A percentile compares a stretch with the other conserved stretches of the same genome.
These are phyloP conservation scores for Penicillium angulare DNA, from an alignment of 495 filamentous ascomycete genomes.

Conservation along the genomic window DNA sequence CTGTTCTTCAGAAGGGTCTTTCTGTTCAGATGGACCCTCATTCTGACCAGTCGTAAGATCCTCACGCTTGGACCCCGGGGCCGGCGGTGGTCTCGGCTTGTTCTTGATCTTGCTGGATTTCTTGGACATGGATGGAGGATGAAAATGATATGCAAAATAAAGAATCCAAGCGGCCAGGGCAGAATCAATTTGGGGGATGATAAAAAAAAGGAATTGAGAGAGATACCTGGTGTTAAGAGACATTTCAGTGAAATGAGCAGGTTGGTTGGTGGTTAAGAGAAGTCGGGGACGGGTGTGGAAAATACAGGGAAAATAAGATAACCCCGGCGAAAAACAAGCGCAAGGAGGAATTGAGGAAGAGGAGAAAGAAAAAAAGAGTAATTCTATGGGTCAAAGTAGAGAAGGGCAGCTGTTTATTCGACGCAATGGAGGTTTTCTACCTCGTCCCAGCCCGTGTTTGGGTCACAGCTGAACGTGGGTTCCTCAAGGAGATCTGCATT, in stretches of 20 bases:
- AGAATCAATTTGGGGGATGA: constrained; percentile 2
- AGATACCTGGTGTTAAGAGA: constrained; percentile 3
- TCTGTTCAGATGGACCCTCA: neutral
- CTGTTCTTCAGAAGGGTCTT: neutral
- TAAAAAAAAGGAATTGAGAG: neutral
- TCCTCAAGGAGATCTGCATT: constrained; percentile 8
- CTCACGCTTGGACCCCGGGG: constrained; percentile 1
- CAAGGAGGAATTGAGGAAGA: neutral
- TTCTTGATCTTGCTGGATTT: constrained; percentile 13
- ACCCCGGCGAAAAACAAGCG: neutral
- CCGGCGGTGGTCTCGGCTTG: constrained; percentile 13
- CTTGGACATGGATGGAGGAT: constrained; percentile 6
- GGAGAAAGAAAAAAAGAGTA: constrained; percentile 2
- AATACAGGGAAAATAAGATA: constrained; percentile 4
- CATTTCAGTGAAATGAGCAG: neutral
- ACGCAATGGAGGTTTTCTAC: constrained; percentile 8
- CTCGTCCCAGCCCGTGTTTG: constrained; percentile 3
- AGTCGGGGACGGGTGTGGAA: neutral
- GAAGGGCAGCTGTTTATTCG: constrained; percentile 1
- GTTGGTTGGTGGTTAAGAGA: constrained; percentile 1
- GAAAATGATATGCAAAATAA: neutral
- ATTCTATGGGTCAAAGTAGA: neutral
- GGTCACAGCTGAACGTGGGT: neutral
- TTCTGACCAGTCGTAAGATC: neutral
- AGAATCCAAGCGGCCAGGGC: constrained; percentile 2